Conservation (phyloP, 305 asterid genomes). For the Petunia hybrid region DNA sequence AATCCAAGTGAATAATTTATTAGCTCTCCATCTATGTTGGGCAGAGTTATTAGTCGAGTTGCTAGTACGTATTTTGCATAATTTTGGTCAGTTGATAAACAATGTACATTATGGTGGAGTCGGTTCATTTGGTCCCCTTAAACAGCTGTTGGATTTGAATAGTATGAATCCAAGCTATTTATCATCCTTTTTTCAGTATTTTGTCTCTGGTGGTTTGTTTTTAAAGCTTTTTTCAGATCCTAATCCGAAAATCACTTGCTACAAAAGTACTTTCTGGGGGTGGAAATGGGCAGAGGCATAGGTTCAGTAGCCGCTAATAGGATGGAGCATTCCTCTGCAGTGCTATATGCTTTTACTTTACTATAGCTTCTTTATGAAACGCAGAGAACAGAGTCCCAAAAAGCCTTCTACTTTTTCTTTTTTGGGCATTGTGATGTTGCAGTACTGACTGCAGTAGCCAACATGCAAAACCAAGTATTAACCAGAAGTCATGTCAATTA, state of each 20-base stretch:
- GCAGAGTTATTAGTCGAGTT: neutral
- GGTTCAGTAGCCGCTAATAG: slow-evolving; percentile 1
- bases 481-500: neutral
- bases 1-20: neutral
- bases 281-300: neutral
- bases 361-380: neutral
- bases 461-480: neutral
- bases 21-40: neutral
- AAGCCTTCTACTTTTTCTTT: slow-evolving; percentile 12
- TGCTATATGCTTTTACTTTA: neutral
- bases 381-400: neutral
- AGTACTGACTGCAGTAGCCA: neutral
- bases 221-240: slow-evolving; percentile 14
- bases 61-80: neutral
- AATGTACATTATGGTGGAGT: neutral
- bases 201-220: slow-evolving; percentile 22
- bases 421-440: slow-evolving; percentile 23
- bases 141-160: slow-evolving; percentile 9
- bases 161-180: slow-evolving; percentile 19
- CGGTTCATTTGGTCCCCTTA: slow-evolving; percentile 9
- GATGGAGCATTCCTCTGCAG: neutral
- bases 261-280: neutral
- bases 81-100: neutral
- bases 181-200: neutral
- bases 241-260: neutral